A percentile compares a stretch with the other conserved stretches of the same genome.
phyloP scores from a whole-genome alignment of 345 rosid genomes.

The Eucalyptus virginea region DNA sequence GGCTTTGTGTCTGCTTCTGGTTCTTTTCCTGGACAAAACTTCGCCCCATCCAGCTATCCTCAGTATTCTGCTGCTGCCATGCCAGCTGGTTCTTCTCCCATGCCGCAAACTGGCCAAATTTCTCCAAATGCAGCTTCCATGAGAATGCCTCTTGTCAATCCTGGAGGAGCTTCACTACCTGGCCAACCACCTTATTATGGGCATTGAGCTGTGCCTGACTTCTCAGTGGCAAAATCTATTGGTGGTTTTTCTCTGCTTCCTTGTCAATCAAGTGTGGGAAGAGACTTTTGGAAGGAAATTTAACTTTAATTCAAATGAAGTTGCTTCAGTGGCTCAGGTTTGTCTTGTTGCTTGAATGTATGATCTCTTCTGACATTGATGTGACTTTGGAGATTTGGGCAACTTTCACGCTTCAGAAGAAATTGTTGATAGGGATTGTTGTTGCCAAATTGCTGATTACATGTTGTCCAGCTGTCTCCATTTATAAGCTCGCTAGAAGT shows the following conservation, averaged over 20 bases:
- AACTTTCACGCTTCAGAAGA: background rate
- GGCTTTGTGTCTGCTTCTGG: background rate
- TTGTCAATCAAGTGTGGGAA: background rate
- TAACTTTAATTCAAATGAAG: background rate
- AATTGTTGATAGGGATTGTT: background rate
- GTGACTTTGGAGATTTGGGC: background rate
- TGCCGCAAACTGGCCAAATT: background rate
- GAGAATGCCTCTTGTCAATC: background rate
- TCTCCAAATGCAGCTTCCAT: background rate
- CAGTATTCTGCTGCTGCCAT: background rate
- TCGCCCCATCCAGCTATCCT: background rate
- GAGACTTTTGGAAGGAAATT: background rate
- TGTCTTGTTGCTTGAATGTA: background rate
- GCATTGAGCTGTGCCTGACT: background rate
- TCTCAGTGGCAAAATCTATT: background rate
- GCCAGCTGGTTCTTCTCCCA: background rate
- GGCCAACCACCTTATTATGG: conserved; percentile 1
- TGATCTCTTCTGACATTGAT: background rate
- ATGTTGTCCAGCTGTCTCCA: background rate
- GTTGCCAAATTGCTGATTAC: background rate
- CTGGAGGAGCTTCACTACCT: background rate
- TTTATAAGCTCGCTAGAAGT: background rate
- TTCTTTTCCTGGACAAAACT: background rate
- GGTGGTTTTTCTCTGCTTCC: background rate
- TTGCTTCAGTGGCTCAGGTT: background rate